phyloP scores from a whole-genome alignment of 768 basidiomycete genomes.

The Mrakia frigida region DNA sequence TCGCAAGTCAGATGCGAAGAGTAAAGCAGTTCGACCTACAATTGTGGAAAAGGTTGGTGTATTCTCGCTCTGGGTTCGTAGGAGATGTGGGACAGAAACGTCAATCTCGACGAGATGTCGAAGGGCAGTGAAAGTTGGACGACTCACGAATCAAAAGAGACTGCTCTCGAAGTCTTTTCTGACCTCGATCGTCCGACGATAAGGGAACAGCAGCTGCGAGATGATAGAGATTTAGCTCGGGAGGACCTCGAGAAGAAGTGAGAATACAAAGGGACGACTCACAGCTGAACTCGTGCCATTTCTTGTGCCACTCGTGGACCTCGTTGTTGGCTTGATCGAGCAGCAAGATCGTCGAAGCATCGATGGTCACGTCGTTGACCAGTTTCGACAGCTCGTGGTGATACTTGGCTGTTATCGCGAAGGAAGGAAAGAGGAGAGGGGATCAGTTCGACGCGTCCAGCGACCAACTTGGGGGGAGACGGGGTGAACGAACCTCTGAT shows the following conservation, averaged over 20 bases:
- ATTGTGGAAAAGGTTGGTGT: constrained; percentile 42
- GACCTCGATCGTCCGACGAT: constrained; percentile 58
- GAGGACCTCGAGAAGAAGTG: background rate
- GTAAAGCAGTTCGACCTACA: constrained; percentile 18
- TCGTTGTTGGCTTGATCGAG: constrained; percentile 68
- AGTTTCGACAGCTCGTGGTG: constrained; percentile 71
- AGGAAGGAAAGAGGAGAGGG: constrained; percentile 55
- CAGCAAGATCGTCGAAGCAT: constrained; percentile 63
- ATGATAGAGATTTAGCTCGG: background rate
- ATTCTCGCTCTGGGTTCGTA: constrained; percentile 53
- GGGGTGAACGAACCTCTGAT: constrained; percentile 1
- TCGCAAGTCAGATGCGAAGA: background rate
- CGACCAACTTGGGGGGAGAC: background rate
- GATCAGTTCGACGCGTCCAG: background rate
- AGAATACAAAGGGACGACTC: too few relatives aligned
- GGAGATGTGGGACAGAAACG: constrained; percentile 59
- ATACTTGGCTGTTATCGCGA: background rate
- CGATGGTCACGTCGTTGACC: constrained; percentile 60
- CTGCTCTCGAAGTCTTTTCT: constrained; percentile 49
- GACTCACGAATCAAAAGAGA: constrained; percentile 87
- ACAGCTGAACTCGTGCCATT: constrained; percentile 39
- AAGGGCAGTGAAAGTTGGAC: constrained; percentile 45
- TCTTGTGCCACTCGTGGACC: constrained; percentile 67
- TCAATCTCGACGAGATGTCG: background rate
- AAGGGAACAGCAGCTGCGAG: background rate